Conservation (phyloP, 2,329 filamentous ascomycete species). For the Pseudogymnoascus sp. region DNA sequence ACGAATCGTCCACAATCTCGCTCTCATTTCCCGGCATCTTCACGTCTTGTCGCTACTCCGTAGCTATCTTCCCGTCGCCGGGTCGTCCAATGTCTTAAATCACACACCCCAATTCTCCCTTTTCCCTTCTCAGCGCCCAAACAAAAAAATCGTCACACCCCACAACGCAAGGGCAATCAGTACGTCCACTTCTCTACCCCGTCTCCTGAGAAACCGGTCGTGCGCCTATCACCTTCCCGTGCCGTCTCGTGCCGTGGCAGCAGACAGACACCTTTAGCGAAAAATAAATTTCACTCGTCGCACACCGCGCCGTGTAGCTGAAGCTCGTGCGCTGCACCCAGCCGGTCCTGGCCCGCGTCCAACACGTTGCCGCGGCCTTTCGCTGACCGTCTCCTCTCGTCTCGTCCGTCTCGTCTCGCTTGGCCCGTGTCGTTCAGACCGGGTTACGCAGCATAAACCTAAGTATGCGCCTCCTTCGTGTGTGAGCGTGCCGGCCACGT, state of each 20-base stretch:
- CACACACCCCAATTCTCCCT: neutral
- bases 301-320: neutral
- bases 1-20: slow-evolving; percentile 30
- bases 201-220: neutral
- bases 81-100: slow-evolving; percentile 32
- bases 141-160: neutral
- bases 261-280: neutral
- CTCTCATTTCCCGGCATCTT: slow-evolving; percentile 24
- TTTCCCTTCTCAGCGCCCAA: neutral
- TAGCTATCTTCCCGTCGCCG: slow-evolving; percentile 12
- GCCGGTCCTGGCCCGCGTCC: neutral
- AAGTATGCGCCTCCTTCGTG: neutral
- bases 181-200: neutral
- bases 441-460: neutral
- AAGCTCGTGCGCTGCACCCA: neutral
- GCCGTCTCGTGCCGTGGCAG: slow-evolving; percentile 13
- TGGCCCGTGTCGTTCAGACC: neutral
- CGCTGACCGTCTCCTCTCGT: neutral
- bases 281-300: neutral
- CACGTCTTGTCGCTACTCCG: neutral
- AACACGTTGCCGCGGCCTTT: neutral
- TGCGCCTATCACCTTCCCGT: neutral
- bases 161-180: neutral
- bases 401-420: neutral
- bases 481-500: neutral